These are phyloP conservation scores for Angomonas deanei DNA, from an alignment of 208 protist species.

Conservation along the genomic window DNA sequence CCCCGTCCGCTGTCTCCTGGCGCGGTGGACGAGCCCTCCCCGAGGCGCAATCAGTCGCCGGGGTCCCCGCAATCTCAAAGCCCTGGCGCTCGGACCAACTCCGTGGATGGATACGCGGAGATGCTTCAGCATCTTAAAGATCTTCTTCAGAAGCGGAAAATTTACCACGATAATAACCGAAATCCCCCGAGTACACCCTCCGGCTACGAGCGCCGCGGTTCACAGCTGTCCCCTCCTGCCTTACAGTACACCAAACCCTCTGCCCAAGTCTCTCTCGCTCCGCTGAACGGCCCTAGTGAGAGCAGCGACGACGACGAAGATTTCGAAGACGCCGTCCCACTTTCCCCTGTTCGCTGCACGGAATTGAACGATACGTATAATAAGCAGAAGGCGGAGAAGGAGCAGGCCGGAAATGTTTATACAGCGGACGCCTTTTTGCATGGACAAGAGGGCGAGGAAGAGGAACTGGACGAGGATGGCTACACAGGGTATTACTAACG, in stretches of 20 bases:
- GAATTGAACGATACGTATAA: conserved; percentile 55
- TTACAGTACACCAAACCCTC: conserved; percentile 26
- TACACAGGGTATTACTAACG: conserved; percentile 43
- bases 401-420: conserved; percentile 25
- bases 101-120: conserved; percentile 62
- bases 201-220: not conserved
- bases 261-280: not conserved
- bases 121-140: conserved; percentile 83
- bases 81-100: conserved; percentile 13
- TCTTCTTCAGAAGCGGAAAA: conserved; percentile 42
- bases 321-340: conserved; percentile 76
- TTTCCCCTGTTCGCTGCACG: conserved; percentile 55
- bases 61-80: not conserved
- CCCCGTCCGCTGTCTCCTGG: not conserved
- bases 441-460: conserved; percentile 26
- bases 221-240: conserved; percentile 15
- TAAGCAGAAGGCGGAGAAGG: conserved; percentile 1
- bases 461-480: conserved; percentile 38
- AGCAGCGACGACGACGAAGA: conserved; percentile 59
- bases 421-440: conserved; percentile 31
- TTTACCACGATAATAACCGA: conserved; percentile 10
- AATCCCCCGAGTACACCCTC: not conserved
- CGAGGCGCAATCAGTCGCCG: not conserved
- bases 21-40: not conserved
- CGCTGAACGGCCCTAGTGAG: conserved; percentile 8